Evolutionary conservation across 306 rosid genomes (phyloP).

Genomic region (Quercus variabilis): DNA sequence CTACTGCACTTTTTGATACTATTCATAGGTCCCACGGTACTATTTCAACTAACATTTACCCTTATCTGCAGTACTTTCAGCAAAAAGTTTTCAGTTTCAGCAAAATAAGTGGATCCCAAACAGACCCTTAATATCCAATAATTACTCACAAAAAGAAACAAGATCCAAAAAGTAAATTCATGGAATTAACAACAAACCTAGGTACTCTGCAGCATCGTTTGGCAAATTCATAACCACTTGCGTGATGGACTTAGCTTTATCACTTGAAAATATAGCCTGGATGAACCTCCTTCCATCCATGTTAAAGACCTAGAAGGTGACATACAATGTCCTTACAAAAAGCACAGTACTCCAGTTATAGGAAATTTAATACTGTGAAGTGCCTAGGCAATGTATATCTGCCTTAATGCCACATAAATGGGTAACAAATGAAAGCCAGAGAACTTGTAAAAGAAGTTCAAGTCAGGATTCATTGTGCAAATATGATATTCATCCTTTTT

Average conservation of each 20-base stretch:
- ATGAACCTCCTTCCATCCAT: conserved; percentile 99
- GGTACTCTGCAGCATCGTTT: conserved; percentile 77
- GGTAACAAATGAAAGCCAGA: background rate
- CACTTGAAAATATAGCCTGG: conserved; percentile 66
- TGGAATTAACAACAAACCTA: conserved; percentile 43
- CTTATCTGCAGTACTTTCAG: too few species aligned
- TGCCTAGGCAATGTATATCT: conserved; percentile 25
- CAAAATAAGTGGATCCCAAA: too few species aligned
- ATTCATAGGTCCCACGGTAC: too few species aligned
- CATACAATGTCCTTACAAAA: conserved; percentile 16
- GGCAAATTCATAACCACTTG: conserved; percentile 98
- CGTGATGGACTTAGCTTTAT: conserved; percentile 69
- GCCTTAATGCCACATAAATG: conserved; percentile 15
- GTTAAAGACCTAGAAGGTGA: conserved; percentile 64
- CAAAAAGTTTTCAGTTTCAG: too few species aligned
- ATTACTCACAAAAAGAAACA: conserved; percentile 1
- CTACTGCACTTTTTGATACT: too few species aligned
- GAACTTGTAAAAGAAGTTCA: background rate
- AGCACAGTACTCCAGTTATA: conserved; percentile 14
- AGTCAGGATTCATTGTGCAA: background rate
- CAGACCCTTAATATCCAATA: background rate
- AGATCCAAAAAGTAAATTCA: background rate
- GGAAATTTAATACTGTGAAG: conserved; percentile 2
- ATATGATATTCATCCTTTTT: background rate
- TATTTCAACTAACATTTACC: too few species aligned